These are phyloP conservation scores for Penicillium sumatraense DNA, from an alignment of 2,329 filamentous ascomycete genomes.

Conservation along the genomic window DNA sequence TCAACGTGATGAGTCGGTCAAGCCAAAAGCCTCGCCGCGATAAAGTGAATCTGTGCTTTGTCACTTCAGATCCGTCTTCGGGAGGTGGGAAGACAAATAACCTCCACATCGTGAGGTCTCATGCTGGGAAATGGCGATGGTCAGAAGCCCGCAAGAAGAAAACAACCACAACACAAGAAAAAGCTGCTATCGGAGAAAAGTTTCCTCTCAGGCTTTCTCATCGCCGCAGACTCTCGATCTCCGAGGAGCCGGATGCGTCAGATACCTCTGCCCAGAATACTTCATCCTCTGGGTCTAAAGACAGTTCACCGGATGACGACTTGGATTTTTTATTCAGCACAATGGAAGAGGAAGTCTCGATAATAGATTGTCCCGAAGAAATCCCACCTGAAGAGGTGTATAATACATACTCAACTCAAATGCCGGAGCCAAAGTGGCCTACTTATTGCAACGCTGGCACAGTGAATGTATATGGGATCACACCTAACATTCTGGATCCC, in stretches of 20 bases:
- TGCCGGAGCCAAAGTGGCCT: neutral
- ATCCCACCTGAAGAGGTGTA: neutral
- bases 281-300: neutral
- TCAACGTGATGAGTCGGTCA: neutral
- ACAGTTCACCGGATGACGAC: neutral
- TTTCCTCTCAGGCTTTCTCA: neutral
- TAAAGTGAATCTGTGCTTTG: constrained; percentile 2
- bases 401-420: neutral
- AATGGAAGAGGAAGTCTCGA: neutral
- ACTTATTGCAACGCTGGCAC: neutral
- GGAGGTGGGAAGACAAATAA: neutral
- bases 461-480: neutral
- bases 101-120: constrained; percentile 9
- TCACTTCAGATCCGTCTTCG: constrained; percentile 8
- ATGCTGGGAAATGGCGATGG: constrained; percentile 13
- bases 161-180: neutral
- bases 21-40: neutral
- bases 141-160: constrained; percentile 2
- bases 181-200: neutral
- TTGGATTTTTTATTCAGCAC: neutral
- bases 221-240: neutral
- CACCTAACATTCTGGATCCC: constrained; percentile 5
- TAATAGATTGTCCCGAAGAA: neutral
- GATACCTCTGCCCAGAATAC: neutral
- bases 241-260: neutral